Conservation (phyloP, 2,329 filamentous ascomycete genomes). For the Clarireedia homoeocarpa region DNA sequence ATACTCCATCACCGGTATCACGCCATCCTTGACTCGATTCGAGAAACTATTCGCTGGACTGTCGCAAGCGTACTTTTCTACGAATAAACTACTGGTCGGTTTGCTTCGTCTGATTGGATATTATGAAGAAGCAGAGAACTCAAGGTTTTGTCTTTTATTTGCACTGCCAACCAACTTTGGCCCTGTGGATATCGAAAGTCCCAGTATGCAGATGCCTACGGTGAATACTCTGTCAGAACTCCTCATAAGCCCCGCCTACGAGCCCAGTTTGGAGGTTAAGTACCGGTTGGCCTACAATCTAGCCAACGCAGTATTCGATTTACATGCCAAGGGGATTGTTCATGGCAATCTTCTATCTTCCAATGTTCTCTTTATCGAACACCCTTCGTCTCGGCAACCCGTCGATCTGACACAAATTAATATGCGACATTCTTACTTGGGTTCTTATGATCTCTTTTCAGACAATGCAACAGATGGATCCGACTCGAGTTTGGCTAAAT, state of each 20-base stretch:
- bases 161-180: conserved; percentile 61
- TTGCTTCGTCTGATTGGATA: conserved; percentile 57
- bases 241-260: conserved; percentile 41
- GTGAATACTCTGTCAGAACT: conserved; percentile 46
- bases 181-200: conserved; percentile 44
- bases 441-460: conserved; percentile 67
- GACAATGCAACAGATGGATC: conserved; percentile 31
- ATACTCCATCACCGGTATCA: conserved; percentile 53
- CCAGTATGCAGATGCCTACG: conserved; percentile 31
- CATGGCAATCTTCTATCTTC: conserved; percentile 63
- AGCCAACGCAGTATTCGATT: conserved; percentile 62
- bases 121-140: conserved; percentile 64
- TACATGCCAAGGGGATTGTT: conserved; percentile 60
- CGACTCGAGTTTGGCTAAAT: conserved; percentile 13
- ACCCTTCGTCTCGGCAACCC: conserved; percentile 16
- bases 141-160: conserved; percentile 68
- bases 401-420: conserved; percentile 38
- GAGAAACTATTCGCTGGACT: conserved; percentile 54
- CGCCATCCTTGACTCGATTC: conserved; percentile 56
- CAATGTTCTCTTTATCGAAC: conserved; percentile 57
- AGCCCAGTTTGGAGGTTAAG: conserved; percentile 66
- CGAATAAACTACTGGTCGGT: conserved; percentile 51
- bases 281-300: conserved; percentile 69
- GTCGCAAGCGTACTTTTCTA: conserved; percentile 32
- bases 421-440: conserved; percentile 60